These are phyloP conservation scores for Rhynchosporium secalis DNA, from an alignment of 2,329 filamentous ascomycete species.

Conservation along the genomic window DNA sequence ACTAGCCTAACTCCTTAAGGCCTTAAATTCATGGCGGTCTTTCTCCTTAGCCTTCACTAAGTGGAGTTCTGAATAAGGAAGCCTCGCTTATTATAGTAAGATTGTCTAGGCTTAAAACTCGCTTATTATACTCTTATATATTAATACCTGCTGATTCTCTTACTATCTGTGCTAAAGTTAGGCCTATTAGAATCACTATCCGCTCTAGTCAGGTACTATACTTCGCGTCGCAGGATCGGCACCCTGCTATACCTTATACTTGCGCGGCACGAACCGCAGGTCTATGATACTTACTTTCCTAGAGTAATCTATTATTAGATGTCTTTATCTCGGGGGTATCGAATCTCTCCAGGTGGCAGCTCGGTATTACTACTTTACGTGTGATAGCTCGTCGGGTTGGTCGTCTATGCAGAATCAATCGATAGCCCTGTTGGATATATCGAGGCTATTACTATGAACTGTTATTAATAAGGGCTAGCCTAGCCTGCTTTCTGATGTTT, in stretches of 20 bases:
- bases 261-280: background rate
- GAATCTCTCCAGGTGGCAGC: background rate
- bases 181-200: background rate
- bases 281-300: too few species aligned
- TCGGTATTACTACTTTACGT: background rate
- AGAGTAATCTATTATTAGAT: background rate
- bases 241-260: background rate
- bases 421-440: too few species aligned
- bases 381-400: background rate
- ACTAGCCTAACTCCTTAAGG: background rate
- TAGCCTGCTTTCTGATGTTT: too few species aligned
- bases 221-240: background rate
- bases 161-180: background rate
- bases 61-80: background rate
- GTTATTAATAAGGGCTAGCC: too few species aligned
- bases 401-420: background rate
- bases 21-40: background rate
- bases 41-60: background rate
- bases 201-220: background rate
- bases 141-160: background rate
- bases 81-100: background rate
- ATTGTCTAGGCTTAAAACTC: background rate
- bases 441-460: too few species aligned
- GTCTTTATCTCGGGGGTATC: background rate
- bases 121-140: background rate